Percentiles rank a stretch among this genome's conserved stretches.
phyloP scores from a whole-genome alignment of 148 eudicot species.

The Rhododendron williamsianum region DNA sequence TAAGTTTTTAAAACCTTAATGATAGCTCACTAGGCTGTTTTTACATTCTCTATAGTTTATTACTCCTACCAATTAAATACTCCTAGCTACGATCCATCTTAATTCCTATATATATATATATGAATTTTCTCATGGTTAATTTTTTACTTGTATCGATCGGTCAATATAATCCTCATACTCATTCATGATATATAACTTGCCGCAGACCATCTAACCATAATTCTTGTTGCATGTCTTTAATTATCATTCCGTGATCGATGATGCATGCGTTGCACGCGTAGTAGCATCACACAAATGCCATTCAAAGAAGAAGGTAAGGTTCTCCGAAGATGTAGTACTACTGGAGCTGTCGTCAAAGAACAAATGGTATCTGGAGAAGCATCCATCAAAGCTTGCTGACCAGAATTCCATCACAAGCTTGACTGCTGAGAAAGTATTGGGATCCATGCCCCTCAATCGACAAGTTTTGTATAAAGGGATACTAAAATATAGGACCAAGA shows the following conservation, averaged over 20 bases:
- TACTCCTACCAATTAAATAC: too few relatives aligned
- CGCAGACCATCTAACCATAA: not conserved
- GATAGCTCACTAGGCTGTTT: too few relatives aligned
- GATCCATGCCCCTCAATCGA: conserved; percentile 54
- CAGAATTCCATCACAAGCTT: not conserved
- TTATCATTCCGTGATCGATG: not conserved
- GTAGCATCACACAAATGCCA: conserved; percentile 25
- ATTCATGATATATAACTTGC: not conserved
- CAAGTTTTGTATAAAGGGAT: conserved; percentile 60
- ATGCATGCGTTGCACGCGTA: not conserved
- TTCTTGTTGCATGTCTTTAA: not conserved
- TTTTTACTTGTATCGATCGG: not conserved
- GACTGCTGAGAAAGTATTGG: conserved; percentile 21
- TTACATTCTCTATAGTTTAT: too few relatives aligned
- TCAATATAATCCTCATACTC: not conserved
- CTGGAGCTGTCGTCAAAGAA: conserved; percentile 3
- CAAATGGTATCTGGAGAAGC: not conserved
- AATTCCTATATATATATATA: too few relatives aligned
- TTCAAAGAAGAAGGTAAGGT: conserved; percentile 51
- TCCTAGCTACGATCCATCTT: too few relatives aligned
- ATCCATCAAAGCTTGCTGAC: not conserved
- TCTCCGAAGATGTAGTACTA: conserved; percentile 17
- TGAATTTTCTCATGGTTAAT: too few relatives aligned
- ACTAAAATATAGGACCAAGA: conserved; percentile 20
- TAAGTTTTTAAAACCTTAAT: too few relatives aligned